Conservation (phyloP, 139 green algal genomes). For the Chlorella ohadii region DNA sequence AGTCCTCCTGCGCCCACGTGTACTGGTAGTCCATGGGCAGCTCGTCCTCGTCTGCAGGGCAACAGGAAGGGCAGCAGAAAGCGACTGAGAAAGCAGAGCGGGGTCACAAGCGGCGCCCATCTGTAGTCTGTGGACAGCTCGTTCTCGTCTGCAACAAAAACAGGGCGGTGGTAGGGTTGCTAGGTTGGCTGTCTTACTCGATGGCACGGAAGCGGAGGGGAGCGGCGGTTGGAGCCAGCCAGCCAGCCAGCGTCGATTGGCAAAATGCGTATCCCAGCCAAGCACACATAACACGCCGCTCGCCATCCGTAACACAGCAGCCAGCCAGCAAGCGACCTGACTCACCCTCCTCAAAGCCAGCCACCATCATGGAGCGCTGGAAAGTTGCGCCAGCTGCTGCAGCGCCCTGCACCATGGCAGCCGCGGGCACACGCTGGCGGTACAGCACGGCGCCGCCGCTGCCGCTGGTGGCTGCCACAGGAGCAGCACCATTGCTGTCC, state of each 20-base stretch:
- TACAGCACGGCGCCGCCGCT: constrained; percentile 26
- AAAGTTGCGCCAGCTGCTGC: constrained; percentile 18
- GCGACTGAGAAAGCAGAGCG: too few species aligned
- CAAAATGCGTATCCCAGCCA: too few species aligned
- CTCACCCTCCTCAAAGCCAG: constrained; percentile 46
- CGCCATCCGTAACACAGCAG: neutral
- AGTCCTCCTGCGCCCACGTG: constrained; percentile 84
- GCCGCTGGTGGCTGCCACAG: neutral
- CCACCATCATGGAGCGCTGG: constrained; percentile 46
- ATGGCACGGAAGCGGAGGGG: too few species aligned
- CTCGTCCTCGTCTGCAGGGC: neutral
- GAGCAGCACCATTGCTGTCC: neutral
- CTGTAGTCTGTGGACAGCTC: neutral
- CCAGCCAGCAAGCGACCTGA: neutral
- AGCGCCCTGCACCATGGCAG: neutral
- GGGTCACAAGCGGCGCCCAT: too few species aligned
- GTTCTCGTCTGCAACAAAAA: too few species aligned
- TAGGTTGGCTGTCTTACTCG: too few species aligned
- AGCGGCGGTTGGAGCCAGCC: too few species aligned
- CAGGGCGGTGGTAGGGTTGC: too few species aligned
- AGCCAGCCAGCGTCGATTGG: too few species aligned
- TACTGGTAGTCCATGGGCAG: constrained; percentile 61
- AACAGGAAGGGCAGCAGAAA: too few species aligned
- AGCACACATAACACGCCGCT: too few species aligned
- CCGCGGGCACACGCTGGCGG: neutral